Evolutionary conservation across 2,329 filamentous ascomycete species (phyloP), one percentile per base, ranked within the genome.

Genomic region (Albifimbria verrucaria): DNA sequence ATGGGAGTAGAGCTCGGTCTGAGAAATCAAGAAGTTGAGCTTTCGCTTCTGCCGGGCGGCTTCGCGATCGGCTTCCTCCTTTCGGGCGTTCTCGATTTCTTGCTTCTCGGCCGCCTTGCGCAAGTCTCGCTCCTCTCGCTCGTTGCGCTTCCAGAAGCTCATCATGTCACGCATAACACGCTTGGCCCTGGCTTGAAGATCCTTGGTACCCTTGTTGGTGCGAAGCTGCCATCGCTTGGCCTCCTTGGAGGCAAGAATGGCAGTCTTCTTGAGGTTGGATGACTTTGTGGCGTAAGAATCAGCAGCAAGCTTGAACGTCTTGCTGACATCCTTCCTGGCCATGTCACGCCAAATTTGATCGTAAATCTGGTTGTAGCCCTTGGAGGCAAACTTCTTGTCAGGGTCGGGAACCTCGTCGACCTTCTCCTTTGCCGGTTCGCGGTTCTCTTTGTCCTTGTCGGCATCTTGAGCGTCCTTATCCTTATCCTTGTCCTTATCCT

Each of bases 91-190:
- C 69, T 99, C 94, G 47, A 99, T 83, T 74, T 97, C 94, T 70
- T 96, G 92, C 69, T 88, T 90, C 77, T 99, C 94, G 5, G 94
- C 94, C 50, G 92, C 87, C 76, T 96, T 95, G 61, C 94, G 87
- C 59, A 95, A 79, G 69, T 99, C 94, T 55, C 94, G 90, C 69
- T 99, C 94, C 68, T 99, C 94, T 50, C 93, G 89, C 72, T 99
- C 94, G 69, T 99, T 99, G 53, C 93, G 88, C 75, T 97, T 97
- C 94, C 94, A 99, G 81, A 97, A 99, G 53, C 90, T 86, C 83
- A 97, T 94, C 94, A 99, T 99, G 74, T 99, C 94, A 68, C 94
- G 86, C 94, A 99, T 99, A 55, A 93, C 93, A 61, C 94, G 89
- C 79, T 99, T 99, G 54, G 94, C 94, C 47, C 94, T 86, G 42